Base-by-base conservation (phyloP, 305 asterid genomes). In the Fraxinus platypoda region DNA sequence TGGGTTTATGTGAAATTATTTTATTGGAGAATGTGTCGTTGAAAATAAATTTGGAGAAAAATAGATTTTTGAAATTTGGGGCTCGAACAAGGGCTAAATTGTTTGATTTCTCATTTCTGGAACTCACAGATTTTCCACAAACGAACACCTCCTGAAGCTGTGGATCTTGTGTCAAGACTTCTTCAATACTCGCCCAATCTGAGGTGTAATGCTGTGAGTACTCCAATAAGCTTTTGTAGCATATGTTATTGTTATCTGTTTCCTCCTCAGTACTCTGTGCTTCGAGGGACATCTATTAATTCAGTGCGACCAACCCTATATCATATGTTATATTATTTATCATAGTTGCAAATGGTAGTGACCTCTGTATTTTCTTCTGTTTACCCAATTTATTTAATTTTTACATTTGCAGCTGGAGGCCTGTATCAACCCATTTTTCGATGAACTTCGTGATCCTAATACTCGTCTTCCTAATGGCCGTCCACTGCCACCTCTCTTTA, bases 181-280 rank as follows among this genome's bases (percentile, higher is more conserved):
- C 97, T 94, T 85, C 98, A 94, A 81, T 94, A 94, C 91, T 94
- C 98, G 19, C 98, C 98, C 46, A 91, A 94, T 84, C 83, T 93
- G 81, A 88, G 98, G 86, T 94, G 92, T 90, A 88, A 92, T 81
- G 96, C 95, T 83, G 96, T 94, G 85, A 94, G 98, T 91, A 84
- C 57, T 66, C 77, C 49, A 41, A 78, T 43, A 43, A 33, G 3
- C 43, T 74, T 75, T 75, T 43, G 77, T 68, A 59, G 5, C 41
- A 9, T 77, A 33, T n/a, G 34, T 26, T 77, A 31, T 30, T 37
- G 12, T 66, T 6, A 72, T 70, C 68, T 52, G 76, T 19, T 77
- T 59, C 43, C n/a, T 26, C 68, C n/a, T 75, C 30, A 6, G n/a
- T 23, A 35, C 9, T 33, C 19, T 21, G 23, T 73, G 66, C 68